phyloP scores from a whole-genome alignment of 75 land plant genomes.

The Pinus albicaulis region DNA sequence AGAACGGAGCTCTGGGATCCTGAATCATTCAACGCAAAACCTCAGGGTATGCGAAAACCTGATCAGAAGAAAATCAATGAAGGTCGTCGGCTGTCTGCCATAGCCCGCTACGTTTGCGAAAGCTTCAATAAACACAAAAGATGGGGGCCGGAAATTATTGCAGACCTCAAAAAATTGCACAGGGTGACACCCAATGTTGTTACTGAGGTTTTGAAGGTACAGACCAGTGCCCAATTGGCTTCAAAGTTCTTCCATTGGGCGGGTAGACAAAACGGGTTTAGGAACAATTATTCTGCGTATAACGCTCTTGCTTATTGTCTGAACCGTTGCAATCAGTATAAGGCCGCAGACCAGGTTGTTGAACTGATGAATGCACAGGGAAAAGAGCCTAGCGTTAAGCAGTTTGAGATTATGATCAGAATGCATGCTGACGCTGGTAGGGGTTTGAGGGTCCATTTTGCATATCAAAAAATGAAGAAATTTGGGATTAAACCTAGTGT shows the following conservation, averaged over 20 bases:
- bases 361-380: conserved; percentile 66
- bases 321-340: conserved; percentile 25
- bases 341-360: conserved; percentile 58
- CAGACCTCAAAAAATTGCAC: conserved; percentile 54
- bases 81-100: conserved; percentile 53
- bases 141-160: conserved; percentile 51
- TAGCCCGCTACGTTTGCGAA: conserved; percentile 61
- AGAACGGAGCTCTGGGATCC: conserved; percentile 10
- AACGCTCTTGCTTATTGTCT: conserved; percentile 64
- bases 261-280: conserved; percentile 58
- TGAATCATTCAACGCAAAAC: not conserved
- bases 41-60: no score
- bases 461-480: conserved; percentile 58
- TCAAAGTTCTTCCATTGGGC: conserved; percentile 74
- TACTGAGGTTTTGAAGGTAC: conserved; percentile 53
- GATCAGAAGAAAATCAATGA: not conserved
- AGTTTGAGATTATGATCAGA: conserved; percentile 66
- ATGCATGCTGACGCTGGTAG: conserved; percentile 54
- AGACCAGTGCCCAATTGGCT: conserved; percentile 27
- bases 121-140: conserved; percentile 45
- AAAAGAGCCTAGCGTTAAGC: conserved; percentile 57
- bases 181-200: conserved; percentile 53
- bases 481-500: conserved; percentile 54
- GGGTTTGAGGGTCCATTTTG: conserved; percentile 42
- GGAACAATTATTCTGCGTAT: conserved; percentile 50